phyloP scores from a whole-genome alignment of 2,329 filamentous ascomycete genomes.

The Tolypocladium amazonense region DNA sequence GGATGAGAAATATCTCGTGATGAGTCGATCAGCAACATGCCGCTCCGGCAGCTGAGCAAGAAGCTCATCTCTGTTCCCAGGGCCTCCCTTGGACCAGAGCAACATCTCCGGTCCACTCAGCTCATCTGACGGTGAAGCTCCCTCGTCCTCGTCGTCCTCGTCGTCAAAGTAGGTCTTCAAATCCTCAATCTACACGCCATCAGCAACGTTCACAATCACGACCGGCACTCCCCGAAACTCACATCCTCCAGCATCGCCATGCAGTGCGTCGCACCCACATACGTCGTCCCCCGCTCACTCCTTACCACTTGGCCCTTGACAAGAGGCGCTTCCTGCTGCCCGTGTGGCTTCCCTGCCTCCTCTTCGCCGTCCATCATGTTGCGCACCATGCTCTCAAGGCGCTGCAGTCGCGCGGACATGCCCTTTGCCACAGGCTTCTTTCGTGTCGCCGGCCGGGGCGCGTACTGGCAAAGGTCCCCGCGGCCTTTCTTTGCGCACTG shows the following conservation, averaged over 20 bases:
- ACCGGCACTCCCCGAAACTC: constrained; percentile 11
- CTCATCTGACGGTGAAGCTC: constrained; percentile 20
- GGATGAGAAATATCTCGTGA: constrained; percentile 43
- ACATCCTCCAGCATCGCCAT: constrained; percentile 52
- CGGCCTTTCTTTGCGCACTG: constrained; percentile 42
- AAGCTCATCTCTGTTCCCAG: constrained; percentile 33
- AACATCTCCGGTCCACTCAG: constrained; percentile 30
- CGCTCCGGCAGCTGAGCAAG: constrained; percentile 36
- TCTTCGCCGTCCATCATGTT: constrained; percentile 35
- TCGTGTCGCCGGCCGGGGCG: constrained; percentile 31
- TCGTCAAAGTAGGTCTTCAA: constrained; percentile 48
- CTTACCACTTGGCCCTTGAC: constrained; percentile 31
- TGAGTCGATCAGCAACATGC: constrained; percentile 34
- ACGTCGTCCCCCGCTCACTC: constrained; percentile 32
- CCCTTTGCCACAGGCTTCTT: constrained; percentile 30
- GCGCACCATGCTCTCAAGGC: constrained; percentile 48
- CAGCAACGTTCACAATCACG: not conserved
- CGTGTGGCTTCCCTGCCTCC: constrained; percentile 4
- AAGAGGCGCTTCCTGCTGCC: constrained; percentile 10
- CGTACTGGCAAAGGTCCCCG: constrained; percentile 35
- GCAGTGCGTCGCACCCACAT: constrained; percentile 49
- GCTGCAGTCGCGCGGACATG: constrained; percentile 43
- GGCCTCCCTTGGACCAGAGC: constrained; percentile 26
- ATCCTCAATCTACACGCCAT: constrained; percentile 40
- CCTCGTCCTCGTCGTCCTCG: constrained; percentile 24